Percentiles rank a stretch among this genome's conserved stretches.
Conservation (phyloP, 2,329 filamentous ascomycete genomes). For the Ambrosiella beaveri region DNA sequence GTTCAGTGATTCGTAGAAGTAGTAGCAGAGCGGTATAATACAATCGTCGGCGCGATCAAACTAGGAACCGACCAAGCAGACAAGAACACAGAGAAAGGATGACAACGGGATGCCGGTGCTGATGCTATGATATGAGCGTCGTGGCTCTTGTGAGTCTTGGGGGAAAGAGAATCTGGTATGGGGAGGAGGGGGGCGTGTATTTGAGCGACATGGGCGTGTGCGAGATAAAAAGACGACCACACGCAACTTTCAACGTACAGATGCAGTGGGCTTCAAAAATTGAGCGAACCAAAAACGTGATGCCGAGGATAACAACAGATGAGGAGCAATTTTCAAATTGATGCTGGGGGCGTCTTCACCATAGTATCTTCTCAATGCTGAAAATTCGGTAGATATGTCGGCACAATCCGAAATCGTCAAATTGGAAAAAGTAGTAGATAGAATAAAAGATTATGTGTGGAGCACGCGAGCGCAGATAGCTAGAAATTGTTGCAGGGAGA, state of each 20-base stretch:
- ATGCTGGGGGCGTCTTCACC: not conserved
- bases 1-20: not conserved
- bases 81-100: not conserved
- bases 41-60: not conserved
- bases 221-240: not conserved
- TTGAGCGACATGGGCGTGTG: not conserved
- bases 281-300: not conserved
- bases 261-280: not conserved
- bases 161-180: not conserved
- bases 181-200: not conserved
- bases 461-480: no score
- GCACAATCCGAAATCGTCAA: no score
- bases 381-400: no score
- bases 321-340: not conserved
- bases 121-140: not conserved
- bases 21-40: not conserved
- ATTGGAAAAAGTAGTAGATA: no score
- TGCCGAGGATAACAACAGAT: not conserved
- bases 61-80: not conserved
- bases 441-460: no score
- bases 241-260: not conserved
- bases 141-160: not conserved
- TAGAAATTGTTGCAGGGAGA: no score
- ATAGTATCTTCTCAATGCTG: no score
- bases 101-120: not conserved